Evolutionary conservation across 371 early-diverging fungal species (phyloP), one percentile per base, ranked within the genome.

Genomic region (Syncephalastrum racemosum): DNA sequence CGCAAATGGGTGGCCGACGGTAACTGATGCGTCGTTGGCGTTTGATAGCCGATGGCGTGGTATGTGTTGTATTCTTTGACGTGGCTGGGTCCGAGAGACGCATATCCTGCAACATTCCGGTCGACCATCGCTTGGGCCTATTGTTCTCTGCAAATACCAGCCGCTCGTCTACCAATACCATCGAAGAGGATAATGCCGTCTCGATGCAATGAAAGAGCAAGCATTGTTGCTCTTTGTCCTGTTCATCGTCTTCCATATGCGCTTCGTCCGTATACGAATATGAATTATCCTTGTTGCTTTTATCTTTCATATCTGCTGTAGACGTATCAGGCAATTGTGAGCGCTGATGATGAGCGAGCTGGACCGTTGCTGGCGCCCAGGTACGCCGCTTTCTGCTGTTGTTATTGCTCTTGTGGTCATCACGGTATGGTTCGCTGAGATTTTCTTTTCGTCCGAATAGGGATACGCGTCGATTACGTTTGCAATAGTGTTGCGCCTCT

Each of bases 171-270:
- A 47, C 47, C n/a, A 27, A 27, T 16, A 36, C 31, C 18, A 36
- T 25, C n/a, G 51, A 10, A 1, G 51, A 40, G 4, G 41, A 39
- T 22, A 51, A 12, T 12, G 51, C 51, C 10, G 51, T 51, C 15
- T 51, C 40, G 18, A 51, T 40, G 27, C 51, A 51, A 12, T 51
- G 51, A 20, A 51, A 51, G 18, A 51, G 40, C 36, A 51, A 39
- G 13, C 41, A 19, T n/a, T 51, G 27, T 22, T 51, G 18, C 22
- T 27, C 12, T n/a, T 36, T 27, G 36, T 50, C 22, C 18, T 50
- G 13, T 16, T 18, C 36, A 6, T 16, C 22, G 3, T 48, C 48
- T 12, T 48, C 36, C 36, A 31, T 2, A 31, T 31, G 8, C 36
- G 36, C 22, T 4, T 48, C n/a, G 48, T 48, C 22, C 5, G 6